Evolutionary conservation across 139 green algal species (phyloP), one percentile per base, ranked within the genome.

Genomic region (Tetradesmus lagerheimii): DNA sequence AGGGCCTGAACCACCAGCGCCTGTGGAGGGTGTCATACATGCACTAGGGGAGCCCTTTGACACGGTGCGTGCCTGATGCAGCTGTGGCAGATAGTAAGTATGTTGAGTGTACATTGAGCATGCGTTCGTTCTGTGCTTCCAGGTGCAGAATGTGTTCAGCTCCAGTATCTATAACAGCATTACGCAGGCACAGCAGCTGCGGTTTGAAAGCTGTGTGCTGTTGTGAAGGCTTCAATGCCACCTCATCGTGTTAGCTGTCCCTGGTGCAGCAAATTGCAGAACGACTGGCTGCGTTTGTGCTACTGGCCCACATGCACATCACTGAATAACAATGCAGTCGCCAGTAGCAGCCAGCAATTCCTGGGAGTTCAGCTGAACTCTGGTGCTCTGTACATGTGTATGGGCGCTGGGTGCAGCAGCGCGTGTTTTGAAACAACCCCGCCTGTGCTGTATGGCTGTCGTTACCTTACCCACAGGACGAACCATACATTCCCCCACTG

Each of bases 21-120:
- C 85, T 25, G 38, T 83, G 16, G 39, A 57, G 25, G 76, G 39
- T 2, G 16, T 34, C 3, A 31, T 89, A 4, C 50, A 38, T 27
- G 67, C 39, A 4, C 50, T 89, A 11, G 85, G 85, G 29, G 85
- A 81, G 41, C n/a, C 43, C 2, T 89, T 89, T 53, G 74, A 83
- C 71, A 35, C 74, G 23, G 85, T 89, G n/a, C 38, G 85, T 8
- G 29, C 20, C 29, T 29, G 23, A 20, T 57, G 38, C 16, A 62
- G 77, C 37, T 34, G 77, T 20, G 34, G 37, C 57, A 71, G 25
- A 8, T n/a, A n/a, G n/a, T n/a, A n/a, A n/a, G n/a, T n/a, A n/a
- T n/a, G n/a, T n/a, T n/a, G n/a, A n/a, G n/a, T n/a, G n/a, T n/a
- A n/a, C n/a, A n/a, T n/a, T n/a, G n/a, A n/a, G n/a, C n/a, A n/a